Evolutionary conservation across 768 basidiomycete species (phyloP).

Genomic region (Collybiopsis confluens): DNA sequence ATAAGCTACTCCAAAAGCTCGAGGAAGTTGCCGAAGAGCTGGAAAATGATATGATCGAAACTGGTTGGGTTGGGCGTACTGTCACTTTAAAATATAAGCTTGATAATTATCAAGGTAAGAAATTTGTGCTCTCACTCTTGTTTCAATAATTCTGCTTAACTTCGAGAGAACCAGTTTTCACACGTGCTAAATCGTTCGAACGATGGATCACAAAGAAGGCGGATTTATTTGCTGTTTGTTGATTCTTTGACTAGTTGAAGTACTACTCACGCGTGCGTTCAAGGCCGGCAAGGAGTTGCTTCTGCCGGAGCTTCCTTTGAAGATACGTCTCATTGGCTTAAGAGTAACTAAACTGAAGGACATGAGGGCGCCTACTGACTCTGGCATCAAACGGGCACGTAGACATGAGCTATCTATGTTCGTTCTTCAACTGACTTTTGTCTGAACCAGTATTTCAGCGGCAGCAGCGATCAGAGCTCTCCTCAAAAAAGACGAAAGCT

Average conservation of each 20-base stretch:
- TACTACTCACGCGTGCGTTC: slow-evolving; percentile 8
- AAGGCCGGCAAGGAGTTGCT: slow-evolving; percentile 82
- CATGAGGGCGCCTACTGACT: slow-evolving; percentile 42
- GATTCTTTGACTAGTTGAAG: not conserved
- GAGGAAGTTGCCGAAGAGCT: slow-evolving; percentile 80
- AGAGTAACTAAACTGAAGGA: slow-evolving; percentile 89
- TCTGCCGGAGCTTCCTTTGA: slow-evolving; percentile 73
- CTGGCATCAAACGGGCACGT: slow-evolving; percentile 73
- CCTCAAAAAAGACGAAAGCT: slow-evolving; percentile 39
- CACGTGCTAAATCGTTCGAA: slow-evolving; percentile 76
- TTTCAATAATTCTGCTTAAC: not conserved
- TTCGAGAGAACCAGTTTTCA: slow-evolving; percentile 48
- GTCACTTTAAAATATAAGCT: slow-evolving; percentile 92
- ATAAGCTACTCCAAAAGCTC: slow-evolving; percentile 69
- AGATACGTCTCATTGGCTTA: slow-evolving; percentile 82
- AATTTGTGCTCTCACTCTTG: not conserved
- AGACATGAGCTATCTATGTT: not conserved
- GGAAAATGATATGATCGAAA: slow-evolving; percentile 71
- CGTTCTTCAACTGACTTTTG: not conserved
- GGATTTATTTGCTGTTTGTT: slow-evolving; percentile 68
- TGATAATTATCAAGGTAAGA: slow-evolving; percentile 77
- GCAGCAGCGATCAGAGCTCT: slow-evolving; percentile 20
- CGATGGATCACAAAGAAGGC: slow-evolving; percentile 76
- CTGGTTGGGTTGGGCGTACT: slow-evolving; percentile 83
- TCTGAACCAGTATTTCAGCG: slow-evolving; percentile 57